Evolutionary conservation across 257 asterid species (phyloP).

Genomic region (Rhazya stricta): DNA sequence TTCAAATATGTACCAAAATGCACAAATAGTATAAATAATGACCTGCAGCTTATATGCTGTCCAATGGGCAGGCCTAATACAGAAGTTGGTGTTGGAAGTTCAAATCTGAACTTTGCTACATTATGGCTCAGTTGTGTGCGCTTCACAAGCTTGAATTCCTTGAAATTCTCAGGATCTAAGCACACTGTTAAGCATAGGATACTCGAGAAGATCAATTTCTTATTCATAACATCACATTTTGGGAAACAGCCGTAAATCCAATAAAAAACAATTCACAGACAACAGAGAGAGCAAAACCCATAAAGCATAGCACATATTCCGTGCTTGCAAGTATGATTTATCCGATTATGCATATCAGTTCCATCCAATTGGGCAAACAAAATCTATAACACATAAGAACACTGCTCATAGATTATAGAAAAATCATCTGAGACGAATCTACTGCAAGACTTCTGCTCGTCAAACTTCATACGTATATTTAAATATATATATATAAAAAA

Average conservation of each 20-base stretch:
- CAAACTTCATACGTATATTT: too few species aligned
- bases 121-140: conserved; percentile 82
- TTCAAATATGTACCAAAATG: not conserved
- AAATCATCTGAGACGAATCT: not conserved
- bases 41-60: conserved; percentile 98
- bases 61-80: conserved; percentile 97
- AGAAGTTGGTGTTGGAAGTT: conserved; percentile 83
- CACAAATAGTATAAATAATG: conserved; percentile 11
- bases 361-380: not conserved
- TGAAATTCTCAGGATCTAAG: conserved; percentile 78
- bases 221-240: not conserved
- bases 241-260: too few species aligned
- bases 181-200: conserved; percentile 44
- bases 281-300: not conserved
- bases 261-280: not conserved
- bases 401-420: not conserved
- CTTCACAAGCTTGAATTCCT: conserved; percentile 88
- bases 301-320: not conserved
- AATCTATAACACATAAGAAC: not conserved
- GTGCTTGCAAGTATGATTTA: too few species aligned
- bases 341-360: too few species aligned
- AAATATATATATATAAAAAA: not conserved
- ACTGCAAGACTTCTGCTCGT: not conserved
- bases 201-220: conserved; percentile 3
- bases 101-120: conserved; percentile 88